These are phyloP conservation scores for Trichocomaceae sp. DNA, from an alignment of 2,329 filamentous ascomycete species.

Conservation along the genomic window DNA sequence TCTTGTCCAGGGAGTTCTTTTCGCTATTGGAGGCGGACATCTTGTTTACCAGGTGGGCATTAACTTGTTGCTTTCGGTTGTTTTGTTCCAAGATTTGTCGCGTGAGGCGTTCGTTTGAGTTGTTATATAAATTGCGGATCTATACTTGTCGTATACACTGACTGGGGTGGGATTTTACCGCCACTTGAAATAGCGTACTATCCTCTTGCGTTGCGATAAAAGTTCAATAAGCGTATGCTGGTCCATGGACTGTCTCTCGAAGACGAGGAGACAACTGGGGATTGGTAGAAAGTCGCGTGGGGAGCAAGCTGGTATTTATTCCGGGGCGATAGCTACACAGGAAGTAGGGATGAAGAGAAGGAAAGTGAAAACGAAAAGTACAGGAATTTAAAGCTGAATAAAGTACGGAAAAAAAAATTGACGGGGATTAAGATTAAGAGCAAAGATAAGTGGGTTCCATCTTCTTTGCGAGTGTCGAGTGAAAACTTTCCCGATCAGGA, in stretches of 20 bases:
- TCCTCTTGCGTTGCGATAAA: slow-evolving; percentile 12
- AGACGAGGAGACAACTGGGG: not conserved
- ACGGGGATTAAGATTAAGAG: not conserved
- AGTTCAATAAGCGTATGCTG: slow-evolving; percentile 6
- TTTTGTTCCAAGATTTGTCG: not conserved
- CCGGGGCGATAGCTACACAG: not conserved
- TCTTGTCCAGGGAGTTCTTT: slow-evolving; percentile 7
- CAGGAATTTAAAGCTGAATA: not conserved
- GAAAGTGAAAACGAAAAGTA: too few species aligned
- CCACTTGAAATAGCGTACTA: slow-evolving; percentile 12
- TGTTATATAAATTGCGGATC: not conserved
- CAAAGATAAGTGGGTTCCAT: not conserved
- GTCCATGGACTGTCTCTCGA: slow-evolving; percentile 7
- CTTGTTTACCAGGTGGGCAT: slow-evolving; percentile 2
- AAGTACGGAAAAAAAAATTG: not conserved
- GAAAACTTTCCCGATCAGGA: not conserved
- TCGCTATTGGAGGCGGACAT: slow-evolving; percentile 11
- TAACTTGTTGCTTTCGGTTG: not conserved
- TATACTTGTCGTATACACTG: not conserved
- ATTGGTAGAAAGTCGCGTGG: not conserved
- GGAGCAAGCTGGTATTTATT: not conserved
- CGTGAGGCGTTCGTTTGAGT: not conserved
- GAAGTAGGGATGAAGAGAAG: not conserved
- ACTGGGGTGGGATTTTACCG: slow-evolving; percentile 4
- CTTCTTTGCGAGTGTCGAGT: too few species aligned